Conservation (phyloP, 2,329 filamentous ascomycete genomes). For the Cercospora canescens region DNA sequence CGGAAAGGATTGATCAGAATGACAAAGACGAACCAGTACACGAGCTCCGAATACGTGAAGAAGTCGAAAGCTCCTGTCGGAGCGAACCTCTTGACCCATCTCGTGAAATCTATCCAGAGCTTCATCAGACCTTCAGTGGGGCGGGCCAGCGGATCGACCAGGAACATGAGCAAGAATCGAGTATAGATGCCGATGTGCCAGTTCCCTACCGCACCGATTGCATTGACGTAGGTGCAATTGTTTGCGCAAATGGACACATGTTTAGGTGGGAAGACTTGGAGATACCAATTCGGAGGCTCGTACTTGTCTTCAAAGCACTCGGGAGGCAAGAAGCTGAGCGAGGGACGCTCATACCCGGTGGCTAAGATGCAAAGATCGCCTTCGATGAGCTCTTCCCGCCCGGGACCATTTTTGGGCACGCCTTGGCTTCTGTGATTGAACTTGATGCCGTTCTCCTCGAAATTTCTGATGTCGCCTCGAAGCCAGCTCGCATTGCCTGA, state of each 20-base stretch:
- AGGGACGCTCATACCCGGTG: slow-evolving; percentile 76
- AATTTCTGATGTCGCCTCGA: slow-evolving; percentile 72
- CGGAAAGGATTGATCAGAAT: slow-evolving; percentile 79
- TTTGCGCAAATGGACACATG: slow-evolving; percentile 75
- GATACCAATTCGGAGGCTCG: slow-evolving; percentile 80
- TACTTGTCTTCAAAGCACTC: slow-evolving; percentile 75
- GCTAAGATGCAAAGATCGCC: slow-evolving; percentile 81
- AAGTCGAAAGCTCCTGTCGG: slow-evolving; percentile 82
- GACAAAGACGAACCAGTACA: slow-evolving; percentile 84
- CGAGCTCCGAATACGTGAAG: slow-evolving; percentile 80
- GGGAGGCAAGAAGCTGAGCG: slow-evolving; percentile 70
- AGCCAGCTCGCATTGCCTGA: slow-evolving; percentile 74
- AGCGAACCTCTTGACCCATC: slow-evolving; percentile 65
- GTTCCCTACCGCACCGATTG: slow-evolving; percentile 79
- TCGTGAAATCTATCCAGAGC: slow-evolving; percentile 83
- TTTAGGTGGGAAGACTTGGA: slow-evolving; percentile 78
- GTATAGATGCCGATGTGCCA: slow-evolving; percentile 92
- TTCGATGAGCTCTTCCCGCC: slow-evolving; percentile 63
- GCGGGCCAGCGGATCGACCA: slow-evolving; percentile 73
- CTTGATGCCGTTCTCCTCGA: slow-evolving; percentile 62
- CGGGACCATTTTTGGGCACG: slow-evolving; percentile 74
- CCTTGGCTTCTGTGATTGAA: slow-evolving; percentile 71
- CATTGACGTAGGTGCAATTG: slow-evolving; percentile 80
- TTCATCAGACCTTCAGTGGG: slow-evolving; percentile 75
- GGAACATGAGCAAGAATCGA: slow-evolving; percentile 80